A percentile compares a stretch with the other conserved stretches of the same genome.
Evolutionary conservation across 495 filamentous ascomycete species (phyloP).

Genomic region (Annulohypoxylon nitens): DNA sequence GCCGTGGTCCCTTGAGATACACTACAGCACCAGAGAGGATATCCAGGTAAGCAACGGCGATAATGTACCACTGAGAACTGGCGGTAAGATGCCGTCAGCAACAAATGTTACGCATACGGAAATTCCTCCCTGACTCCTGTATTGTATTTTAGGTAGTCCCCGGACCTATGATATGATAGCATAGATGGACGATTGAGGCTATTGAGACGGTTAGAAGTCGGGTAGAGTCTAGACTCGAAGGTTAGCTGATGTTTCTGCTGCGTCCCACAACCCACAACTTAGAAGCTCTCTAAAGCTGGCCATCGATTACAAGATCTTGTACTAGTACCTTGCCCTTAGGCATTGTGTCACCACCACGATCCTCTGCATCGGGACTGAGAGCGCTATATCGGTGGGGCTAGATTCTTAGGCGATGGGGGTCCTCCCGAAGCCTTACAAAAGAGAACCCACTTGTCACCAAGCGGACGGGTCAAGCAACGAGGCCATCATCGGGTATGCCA

Average conservation of each 20-base stretch:
- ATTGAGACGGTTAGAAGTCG: conserved; percentile 31
- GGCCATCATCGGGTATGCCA: conserved; percentile 36
- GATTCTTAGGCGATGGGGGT: conserved; percentile 34
- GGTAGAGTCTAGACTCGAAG: conserved; percentile 20
- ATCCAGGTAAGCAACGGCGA: conserved; percentile 7
- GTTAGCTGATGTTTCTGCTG: conserved; percentile 21
- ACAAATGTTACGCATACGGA: conserved; percentile 22
- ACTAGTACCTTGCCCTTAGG: conserved; percentile 39
- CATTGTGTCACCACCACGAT: conserved; percentile 45
- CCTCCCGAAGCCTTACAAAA: conserved; percentile 44
- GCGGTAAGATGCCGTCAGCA: conserved; percentile 21
- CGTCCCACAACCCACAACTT: conserved; percentile 31
- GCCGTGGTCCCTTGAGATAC: conserved; percentile 23
- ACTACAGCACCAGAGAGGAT: background rate
- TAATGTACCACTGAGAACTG: conserved; percentile 3
- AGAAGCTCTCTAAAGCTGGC: background rate
- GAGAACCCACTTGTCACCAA: conserved; percentile 35
- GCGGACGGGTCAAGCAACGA: conserved; percentile 37
- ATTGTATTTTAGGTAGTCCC: background rate
- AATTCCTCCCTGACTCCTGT: conserved; percentile 11
- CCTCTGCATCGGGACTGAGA: conserved; percentile 44
- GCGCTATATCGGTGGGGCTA: conserved; percentile 43
- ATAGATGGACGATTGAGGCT: conserved; percentile 10
- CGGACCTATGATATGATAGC: conserved; percentile 24
- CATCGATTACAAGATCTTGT: conserved; percentile 42